Base-by-base conservation (phyloP, 768 basidiomycete species). In the Neoboletus magnificus region DNA sequence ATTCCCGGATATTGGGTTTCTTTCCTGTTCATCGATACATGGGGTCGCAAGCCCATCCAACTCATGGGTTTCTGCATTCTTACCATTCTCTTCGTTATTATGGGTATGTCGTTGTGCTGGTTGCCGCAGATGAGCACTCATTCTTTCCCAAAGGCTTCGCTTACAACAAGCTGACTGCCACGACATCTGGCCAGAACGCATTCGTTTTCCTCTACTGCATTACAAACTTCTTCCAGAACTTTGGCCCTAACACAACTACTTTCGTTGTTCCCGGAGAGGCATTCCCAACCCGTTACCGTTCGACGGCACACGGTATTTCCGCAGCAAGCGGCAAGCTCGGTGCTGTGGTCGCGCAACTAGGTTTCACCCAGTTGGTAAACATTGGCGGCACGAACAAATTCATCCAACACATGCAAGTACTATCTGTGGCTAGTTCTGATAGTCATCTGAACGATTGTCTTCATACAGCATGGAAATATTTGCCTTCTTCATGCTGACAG, bases 151-250 rank as follows among this genome's bases (percentile, higher is more conserved):
- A 55, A 86, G 86, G 88, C 58, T 90, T 89, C 67, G 85, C 73
- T 16, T 90, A 80, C 59, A 77, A 87, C 66, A 78, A 74, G 62
- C 76, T 85, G 50, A 84, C 44, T 47, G 76, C 78, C 30, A 79
- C 77, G 2, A 4, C 60, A 3, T 12, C 68, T 2, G 68, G 73
- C 20, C 77, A 47, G 16, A 82, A 82, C 35, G 89, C 78, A 2
- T 92, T 93, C 68, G 84, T 91, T 47, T 86, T 88, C 74, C 80
- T 91, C 27, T 93, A 93, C 75, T 89, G 89, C 68, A 75, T 93
- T n/a, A 81, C 89, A 63, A 87, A 89, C 68, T 91, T 91, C 76
- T 91, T 92, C 86, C 87, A 90, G 75, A 93, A 93, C 73, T 93
- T 91, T 58, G 91, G 89, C 2, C 88, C 86, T 11, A 90, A 91